Base-by-base conservation (phyloP, 345 rosid genomes). In the Ricinus communis region DNA sequence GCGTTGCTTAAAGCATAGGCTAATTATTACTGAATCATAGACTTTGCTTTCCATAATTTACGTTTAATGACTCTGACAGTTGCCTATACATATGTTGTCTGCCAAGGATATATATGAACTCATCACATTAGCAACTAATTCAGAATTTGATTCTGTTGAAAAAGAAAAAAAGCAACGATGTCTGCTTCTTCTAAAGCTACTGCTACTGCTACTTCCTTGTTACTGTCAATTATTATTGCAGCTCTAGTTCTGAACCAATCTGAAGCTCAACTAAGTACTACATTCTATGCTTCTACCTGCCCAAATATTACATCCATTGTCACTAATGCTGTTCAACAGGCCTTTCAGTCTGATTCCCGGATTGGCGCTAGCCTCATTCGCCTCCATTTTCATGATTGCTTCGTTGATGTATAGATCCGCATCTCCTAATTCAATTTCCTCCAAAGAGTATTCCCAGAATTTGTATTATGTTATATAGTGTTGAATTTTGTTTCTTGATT, bases 341-440 rank as follows among this genome's bases (percentile, higher is more conserved):
- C 96, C 50, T 62, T 82, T 50, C 84, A 80, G 24, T 79, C 87
- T 8, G 97, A 90, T 60, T 15, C 83, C 9, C 85, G 96, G 53
- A 85, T 90, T 25, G 87, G 80, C 8, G 97, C 94, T 56, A 92
- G 91, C 74, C 92, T 92, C 12, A 80, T 81, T 71, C 90, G 97
- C 16, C 91, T 92, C 72, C 96, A 90, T 72, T 90, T 92, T 77
- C 96, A 92, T 56, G 97, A 92, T 68, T 92, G 97, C 71, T 92
- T 92, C 52, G 93, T 92, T 36, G 24, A 92, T 66, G 96, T 90
- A 83, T 33, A 33, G 6, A 70, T 50, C 7, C 5, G 5, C 54
- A 50, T 5, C 2, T 2, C 6, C 38, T 33, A 33, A 6, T 33
- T 33, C 38, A 2, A 2, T 33, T 33, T 33, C 38, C 38, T 6